These are phyloP conservation scores for Scalesia atractyloides DNA, from an alignment of 129 eudicot genomes.

Conservation along the genomic window DNA sequence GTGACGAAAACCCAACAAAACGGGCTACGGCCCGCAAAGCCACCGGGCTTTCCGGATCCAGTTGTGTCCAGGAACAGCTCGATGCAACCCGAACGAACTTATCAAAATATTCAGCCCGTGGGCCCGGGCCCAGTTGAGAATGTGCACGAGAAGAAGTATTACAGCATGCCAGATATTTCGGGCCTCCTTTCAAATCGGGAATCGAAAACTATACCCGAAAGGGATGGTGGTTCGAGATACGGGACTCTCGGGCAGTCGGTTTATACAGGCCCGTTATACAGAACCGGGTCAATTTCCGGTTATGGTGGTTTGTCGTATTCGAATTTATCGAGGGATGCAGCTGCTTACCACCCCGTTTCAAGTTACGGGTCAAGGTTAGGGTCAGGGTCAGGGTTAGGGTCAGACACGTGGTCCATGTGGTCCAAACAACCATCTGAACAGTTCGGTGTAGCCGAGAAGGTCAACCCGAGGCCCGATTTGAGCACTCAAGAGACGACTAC, in stretches of 20 bases:
- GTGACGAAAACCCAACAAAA: slow-evolving; percentile 55
- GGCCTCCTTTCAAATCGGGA: slow-evolving; percentile 62
- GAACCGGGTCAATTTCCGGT: slow-evolving; percentile 45
- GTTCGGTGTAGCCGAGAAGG: slow-evolving; percentile 67
- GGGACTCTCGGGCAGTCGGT: slow-evolving; percentile 45
- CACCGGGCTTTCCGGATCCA: slow-evolving; percentile 83
- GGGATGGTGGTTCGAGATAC: slow-evolving; percentile 26
- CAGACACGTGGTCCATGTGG: slow-evolving; percentile 72
- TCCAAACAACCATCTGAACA: slow-evolving; percentile 86
- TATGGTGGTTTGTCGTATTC: slow-evolving; percentile 37
- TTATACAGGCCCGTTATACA: slow-evolving; percentile 42
- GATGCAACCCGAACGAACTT: slow-evolving; percentile 53
- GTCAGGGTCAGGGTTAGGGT: slow-evolving; percentile 35
- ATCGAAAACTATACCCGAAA: slow-evolving; percentile 25
- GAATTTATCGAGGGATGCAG: slow-evolving; percentile 51
- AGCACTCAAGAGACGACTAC: slow-evolving; percentile 42
- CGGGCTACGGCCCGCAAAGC: slow-evolving; percentile 54
- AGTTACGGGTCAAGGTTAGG: slow-evolving; percentile 24
- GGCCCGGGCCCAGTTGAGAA: slow-evolving; percentile 35
- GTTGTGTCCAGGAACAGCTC: slow-evolving; percentile 70
- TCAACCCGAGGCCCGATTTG: slow-evolving; percentile 22
- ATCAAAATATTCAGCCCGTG: slow-evolving; percentile 32
- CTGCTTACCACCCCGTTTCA: slow-evolving; percentile 47
- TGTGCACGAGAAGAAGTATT: slow-evolving; percentile 66
- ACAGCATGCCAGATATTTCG: slow-evolving; percentile 92